phyloP scores from a whole-genome alignment of 768 basidiomycete species.

The Lactarius quietus region DNA sequence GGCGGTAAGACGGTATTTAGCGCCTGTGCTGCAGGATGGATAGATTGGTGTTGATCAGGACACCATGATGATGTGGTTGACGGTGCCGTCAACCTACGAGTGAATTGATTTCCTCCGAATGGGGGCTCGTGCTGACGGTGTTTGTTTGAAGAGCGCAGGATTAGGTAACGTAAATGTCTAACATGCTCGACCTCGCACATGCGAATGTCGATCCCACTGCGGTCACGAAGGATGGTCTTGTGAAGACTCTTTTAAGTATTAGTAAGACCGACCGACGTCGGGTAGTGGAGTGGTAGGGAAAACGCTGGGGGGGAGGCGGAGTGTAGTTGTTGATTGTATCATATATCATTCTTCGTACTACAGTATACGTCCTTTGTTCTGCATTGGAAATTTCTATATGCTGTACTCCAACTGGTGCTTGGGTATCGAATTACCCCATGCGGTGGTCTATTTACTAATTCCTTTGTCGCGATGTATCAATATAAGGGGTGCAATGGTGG shows the following conservation, averaged over 20 bases:
- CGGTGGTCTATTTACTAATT: too few species aligned
- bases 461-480: too few species aligned
- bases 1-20: conserved; percentile 13
- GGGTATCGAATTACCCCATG: too few species aligned
- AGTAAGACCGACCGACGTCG: background rate
- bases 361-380: too few species aligned
- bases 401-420: too few species aligned
- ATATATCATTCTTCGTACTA: background rate
- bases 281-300: too few species aligned
- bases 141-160: conserved; percentile 21
- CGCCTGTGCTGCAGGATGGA: conserved; percentile 18
- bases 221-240: background rate
- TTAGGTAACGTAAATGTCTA: conserved; percentile 27
- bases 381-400: too few species aligned
- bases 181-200: conserved; percentile 15
- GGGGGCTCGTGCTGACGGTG: background rate
- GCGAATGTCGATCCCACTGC: background rate
- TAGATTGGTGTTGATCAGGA: conserved; percentile 26
- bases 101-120: conserved; percentile 4
- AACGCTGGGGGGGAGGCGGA: too few species aligned
- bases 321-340: background rate
- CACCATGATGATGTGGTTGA: conserved; percentile 28
- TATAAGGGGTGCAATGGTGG: too few species aligned
- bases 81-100: conserved; percentile 22
- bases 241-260: background rate